Evolutionary conservation across 2,329 filamentous ascomycete genomes (phyloP), one percentile per base, ranked within the genome.

Genomic region (Chaetomiaceae sp.): DNA sequence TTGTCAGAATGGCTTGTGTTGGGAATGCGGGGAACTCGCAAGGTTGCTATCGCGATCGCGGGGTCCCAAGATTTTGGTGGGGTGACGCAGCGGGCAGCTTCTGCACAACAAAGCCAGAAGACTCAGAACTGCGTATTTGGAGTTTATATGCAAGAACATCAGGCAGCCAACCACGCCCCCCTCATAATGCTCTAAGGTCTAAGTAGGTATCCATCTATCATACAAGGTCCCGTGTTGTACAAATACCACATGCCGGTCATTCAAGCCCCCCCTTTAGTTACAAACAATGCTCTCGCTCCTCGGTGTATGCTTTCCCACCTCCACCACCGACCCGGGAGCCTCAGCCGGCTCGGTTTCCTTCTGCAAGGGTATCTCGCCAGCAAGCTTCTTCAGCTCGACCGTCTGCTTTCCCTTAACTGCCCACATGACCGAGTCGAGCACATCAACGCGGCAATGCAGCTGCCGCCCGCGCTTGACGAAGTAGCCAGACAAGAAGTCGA

Each of bases 401-500:
- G 29, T 3, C 6, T 78, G 72, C 73, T 88, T 92, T 22, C 83
- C 88, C 65, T 87, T 83, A 45, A 96, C 84, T 71, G 91, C 71
- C 49, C 84, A 75, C 68, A 87, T 74, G 38, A 95, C 74, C 75
- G 88, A 79, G 62, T 85, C 84, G 6, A 63, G 51, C 17, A 53
- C 46, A 66, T 95, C 94, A 57, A 85, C 75, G 47, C 81, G 75
- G n/a, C 96, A 74, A 1, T 89, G 88, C 56, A 91, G 64, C 66
- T 88, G 81, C 62, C 81, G 78, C 0, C 88, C 94, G 37, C 86
- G 80, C 47, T 75, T 78, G 29, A 95, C 77, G 55, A 99, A 87
- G 72, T 92, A 99, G 0, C 91, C 92, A 67, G 95, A 96, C 61
- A 92, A 80, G 64, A 86, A 95, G 42, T 91, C 82, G 37, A 96